Evolutionary conservation across 495 filamentous ascomycete genomes (phyloP).

Genomic region (Talaromyces nanjingensis): DNA sequence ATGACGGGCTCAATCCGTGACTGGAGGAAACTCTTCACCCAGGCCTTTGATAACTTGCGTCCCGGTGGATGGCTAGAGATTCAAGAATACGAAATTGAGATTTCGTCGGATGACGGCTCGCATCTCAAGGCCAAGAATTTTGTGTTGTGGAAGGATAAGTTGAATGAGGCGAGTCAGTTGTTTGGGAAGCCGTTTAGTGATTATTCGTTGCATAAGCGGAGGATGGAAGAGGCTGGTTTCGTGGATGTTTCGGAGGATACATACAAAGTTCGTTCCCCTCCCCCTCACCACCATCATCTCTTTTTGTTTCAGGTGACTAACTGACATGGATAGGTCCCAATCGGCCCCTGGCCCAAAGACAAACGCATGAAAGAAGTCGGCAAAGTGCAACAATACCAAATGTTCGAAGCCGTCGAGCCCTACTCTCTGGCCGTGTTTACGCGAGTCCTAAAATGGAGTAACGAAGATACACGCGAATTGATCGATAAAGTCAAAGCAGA

Average conservation of each 20-base stretch:
- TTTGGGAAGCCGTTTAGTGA: constrained; percentile 35
- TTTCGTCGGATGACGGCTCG: constrained; percentile 48
- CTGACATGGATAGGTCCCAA: constrained; percentile 29
- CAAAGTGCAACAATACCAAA: constrained; percentile 37
- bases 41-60: constrained; percentile 40
- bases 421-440: constrained; percentile 49
- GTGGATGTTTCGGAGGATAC: constrained; percentile 41
- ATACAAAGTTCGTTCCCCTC: constrained; percentile 31
- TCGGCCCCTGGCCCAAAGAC: constrained; percentile 47
- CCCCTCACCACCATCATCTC: not conserved
- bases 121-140: constrained; percentile 31
- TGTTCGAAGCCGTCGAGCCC: constrained; percentile 40
- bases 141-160: constrained; percentile 20
- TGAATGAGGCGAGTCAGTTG: constrained; percentile 26
- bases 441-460: constrained; percentile 45
- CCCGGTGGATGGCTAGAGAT: constrained; percentile 58
- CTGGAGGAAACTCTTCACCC: constrained; percentile 46
- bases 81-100: constrained; percentile 44
- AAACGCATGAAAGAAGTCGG: constrained; percentile 45
- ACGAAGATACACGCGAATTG: constrained; percentile 45
- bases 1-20: constrained; percentile 52
- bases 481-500: constrained; percentile 46
- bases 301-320: not conserved
- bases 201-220: constrained; percentile 32
- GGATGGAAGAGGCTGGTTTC: constrained; percentile 48